These are phyloP conservation scores for Crassisporium funariophilum DNA, from an alignment of 768 basidiomycete species.

Conservation along the genomic window DNA sequence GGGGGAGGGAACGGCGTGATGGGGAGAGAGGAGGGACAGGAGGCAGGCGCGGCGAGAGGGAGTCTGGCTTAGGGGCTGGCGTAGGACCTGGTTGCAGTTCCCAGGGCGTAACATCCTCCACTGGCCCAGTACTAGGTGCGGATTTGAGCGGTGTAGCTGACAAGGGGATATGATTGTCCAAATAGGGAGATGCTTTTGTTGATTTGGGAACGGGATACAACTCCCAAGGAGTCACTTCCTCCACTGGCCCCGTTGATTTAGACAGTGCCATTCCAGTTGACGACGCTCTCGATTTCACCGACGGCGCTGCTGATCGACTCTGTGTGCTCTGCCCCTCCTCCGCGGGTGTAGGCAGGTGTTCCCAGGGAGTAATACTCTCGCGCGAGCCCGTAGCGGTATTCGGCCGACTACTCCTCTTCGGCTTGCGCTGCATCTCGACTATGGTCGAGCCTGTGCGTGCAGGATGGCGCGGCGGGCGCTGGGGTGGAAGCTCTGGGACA, in stretches of 20 bases:
- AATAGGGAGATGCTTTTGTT: background rate
- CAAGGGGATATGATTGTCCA: background rate
- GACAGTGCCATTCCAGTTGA: background rate
- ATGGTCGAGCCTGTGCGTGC: conserved; percentile 15
- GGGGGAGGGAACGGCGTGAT: conserved; percentile 7
- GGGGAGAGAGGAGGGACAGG: conserved; percentile 14
- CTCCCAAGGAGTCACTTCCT: conserved; percentile 25
- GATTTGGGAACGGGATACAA: conserved; percentile 11
- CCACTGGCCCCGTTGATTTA: conserved; percentile 14
- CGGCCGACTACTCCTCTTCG: conserved; percentile 15
- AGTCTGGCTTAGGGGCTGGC: background rate
- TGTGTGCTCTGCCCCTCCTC: conserved; percentile 2
- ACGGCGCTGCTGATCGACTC: background rate
- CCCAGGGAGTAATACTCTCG: conserved; percentile 32
- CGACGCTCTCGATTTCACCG: conserved; percentile 1
- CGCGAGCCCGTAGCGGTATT: background rate
- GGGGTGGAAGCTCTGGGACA: conserved; percentile 24
- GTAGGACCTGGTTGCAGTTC: conserved; percentile 31
- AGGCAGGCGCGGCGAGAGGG: conserved; percentile 6
- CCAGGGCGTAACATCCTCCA: conserved; percentile 43
- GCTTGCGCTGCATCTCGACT: conserved; percentile 14
- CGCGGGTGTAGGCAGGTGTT: conserved; percentile 16
- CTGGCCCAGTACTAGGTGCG: conserved; percentile 24
- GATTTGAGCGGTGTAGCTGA: conserved; percentile 1
- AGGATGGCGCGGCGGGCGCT: conserved; percentile 36